Evolutionary conservation across 345 rosid species (phyloP), one percentile per base, ranked within the genome.

Genomic region (Lenwebbia sp.): DNA sequence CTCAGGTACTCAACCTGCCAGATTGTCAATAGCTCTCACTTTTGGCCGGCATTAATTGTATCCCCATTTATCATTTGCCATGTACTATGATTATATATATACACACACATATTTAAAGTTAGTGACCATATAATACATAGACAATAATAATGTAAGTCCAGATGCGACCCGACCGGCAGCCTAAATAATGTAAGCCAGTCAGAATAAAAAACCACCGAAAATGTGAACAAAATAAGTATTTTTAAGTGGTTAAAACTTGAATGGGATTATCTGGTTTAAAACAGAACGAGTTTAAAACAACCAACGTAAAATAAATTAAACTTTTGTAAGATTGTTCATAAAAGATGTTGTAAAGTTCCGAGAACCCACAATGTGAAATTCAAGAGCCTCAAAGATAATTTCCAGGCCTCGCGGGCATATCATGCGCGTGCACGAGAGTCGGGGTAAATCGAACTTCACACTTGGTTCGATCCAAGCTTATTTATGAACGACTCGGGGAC

Each of bases 401-500:
- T 33, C 6, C 23, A 65, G 22, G 76, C 44, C 25, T 8, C 23
- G 10, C 5, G 26, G 23, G 33, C 44, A 0, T 33, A 10, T 8
- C 1, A 1, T 65, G 33, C 33, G 5, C 10, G 22, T 17, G 44
- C 21, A 65, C 25, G 10, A 17, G 1, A 3, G 44, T 5, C 3
- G 22, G 10, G 4, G 22, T 44, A 19, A 70, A 70, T 70, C 41
- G 5, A 9, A 33, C 44, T 19, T 33, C 21, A 33, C 25, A 9
- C 21, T 4, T 33, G 13, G 2, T 33, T 19, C 23, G 25, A 70
- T 70, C 44, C 7, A 33, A 17, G 4, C 44, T 21, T 65, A 65
- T 15, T 33, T 21, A 4, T 3, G 2, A 19, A 23, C 23, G 2
- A 17, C 37, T 33, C 0, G 13, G 11, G 0, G 37, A 0, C 12